These are phyloP conservation scores for Funneliformis caledonium DNA, from an alignment of 371 early-diverging fungal genomes.

Conservation along the genomic window DNA sequence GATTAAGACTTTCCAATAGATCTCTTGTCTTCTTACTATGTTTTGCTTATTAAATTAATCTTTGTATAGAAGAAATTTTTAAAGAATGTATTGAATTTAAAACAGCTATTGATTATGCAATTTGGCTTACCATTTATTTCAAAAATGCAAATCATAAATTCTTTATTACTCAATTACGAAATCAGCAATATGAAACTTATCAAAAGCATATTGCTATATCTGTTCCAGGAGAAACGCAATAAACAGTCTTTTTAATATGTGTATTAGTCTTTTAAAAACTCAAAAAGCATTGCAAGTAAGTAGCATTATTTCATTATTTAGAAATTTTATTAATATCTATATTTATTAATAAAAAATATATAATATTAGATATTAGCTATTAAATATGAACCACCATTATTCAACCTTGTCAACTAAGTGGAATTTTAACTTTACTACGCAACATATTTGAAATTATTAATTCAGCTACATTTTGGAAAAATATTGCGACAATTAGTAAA, in stretches of 20 bases:
- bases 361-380: conserved; percentile 6
- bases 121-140: conserved; percentile 6
- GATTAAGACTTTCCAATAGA: background rate
- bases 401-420: background rate
- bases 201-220: background rate
- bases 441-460: conserved; percentile 14
- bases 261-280: conserved; percentile 6
- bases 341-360: background rate
- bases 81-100: conserved; percentile 21
- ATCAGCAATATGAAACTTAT: conserved; percentile 5
- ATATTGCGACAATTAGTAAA: background rate
- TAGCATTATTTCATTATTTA: background rate
- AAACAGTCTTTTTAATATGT: conserved; percentile 2
- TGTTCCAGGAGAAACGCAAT: conserved; percentile 16
- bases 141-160: conserved; percentile 11
- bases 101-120: background rate
- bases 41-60: conserved; percentile 23
- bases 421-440: background rate
- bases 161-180: background rate
- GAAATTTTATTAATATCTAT: background rate
- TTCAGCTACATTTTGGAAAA: background rate
- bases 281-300: conserved; percentile 14
- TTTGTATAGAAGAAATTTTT: conserved; percentile 22
- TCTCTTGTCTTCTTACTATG: conserved; percentile 1
- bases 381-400: background rate